Evolutionary conservation across 345 rosid genomes (phyloP), one percentile per base, ranked within the genome.

Genomic region (Citrus maxima): DNA sequence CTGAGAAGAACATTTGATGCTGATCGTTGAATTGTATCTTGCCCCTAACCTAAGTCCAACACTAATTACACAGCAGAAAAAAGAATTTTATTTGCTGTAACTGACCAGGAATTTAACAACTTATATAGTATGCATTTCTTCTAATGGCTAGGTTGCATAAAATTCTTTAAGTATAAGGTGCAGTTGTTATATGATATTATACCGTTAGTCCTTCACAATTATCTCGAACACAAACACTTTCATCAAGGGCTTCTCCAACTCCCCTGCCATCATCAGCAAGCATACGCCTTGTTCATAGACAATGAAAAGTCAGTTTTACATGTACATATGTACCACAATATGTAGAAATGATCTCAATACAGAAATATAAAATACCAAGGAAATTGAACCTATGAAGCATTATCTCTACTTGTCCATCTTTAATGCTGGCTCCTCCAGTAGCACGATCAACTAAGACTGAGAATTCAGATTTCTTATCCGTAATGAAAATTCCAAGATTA

Each of bases 401-500:
- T 62, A 95, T 64, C 76, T 95, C 98, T 80, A 93, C 42, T 85
- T 95, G 88, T 77, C 97, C 98, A 76, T 95, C 97, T 27, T 80
- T 54, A 30, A 93, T 87, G 76, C 97, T 95, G 73, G 90, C 87
- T 82, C 97, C 96, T 37, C 98, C 98, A 2, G 86, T 76, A 14
- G 98, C 92, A 67, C 95, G 89, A 82, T 93, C 98, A 78, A 95
- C 95, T 88, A 93, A 82, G 72, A 93, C 92, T 1, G 97, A 92
- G 73, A 94, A 79, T 77, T 95, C 98, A 24, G 86, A 64, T 82
- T 86, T 88, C 70, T 84, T 70, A 77, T 95, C 97, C 79, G 2
- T 81, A 34, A 72, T 84, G 84, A 71, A 95, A 68, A 93, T 88
- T 58, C 95, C 95, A 64, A 95, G 97, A 86, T 85, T 95, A 67